Conservation (phyloP, 2,329 filamentous ascomycete genomes). For the Penicillium decumbens region DNA sequence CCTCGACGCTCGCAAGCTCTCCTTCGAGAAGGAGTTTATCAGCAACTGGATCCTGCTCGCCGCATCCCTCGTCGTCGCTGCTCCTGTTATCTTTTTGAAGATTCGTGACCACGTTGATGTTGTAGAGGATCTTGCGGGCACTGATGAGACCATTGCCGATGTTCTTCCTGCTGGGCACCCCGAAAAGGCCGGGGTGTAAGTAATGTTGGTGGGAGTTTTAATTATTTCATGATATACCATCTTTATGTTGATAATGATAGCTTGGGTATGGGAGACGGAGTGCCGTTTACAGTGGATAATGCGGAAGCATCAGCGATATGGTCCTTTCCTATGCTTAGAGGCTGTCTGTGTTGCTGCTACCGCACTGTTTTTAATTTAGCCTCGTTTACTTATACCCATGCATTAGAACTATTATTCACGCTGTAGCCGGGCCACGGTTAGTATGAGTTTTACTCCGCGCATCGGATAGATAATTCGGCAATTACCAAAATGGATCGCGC, state of each 20-base stretch:
- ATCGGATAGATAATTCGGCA: neutral
- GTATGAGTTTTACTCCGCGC: neutral
- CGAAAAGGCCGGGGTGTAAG: constrained; percentile 1
- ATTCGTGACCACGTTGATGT: constrained; percentile 11
- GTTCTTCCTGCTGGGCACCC: constrained; percentile 9
- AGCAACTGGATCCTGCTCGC: constrained; percentile 7
- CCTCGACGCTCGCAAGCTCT: constrained; percentile 3
- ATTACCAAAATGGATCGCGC: neutral
- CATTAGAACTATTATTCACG: no score
- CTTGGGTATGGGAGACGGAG: neutral
- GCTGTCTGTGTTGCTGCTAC: no score
- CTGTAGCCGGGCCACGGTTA: neutral
- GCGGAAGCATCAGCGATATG: neutral
- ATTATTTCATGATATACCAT: neutral
- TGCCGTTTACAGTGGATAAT: neutral
- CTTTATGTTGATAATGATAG: neutral
- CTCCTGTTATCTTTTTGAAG: constrained; percentile 9
- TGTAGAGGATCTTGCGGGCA: constrained; percentile 7
- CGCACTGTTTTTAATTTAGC: no score
- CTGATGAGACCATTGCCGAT: constrained; percentile 12
- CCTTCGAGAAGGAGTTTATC: constrained; percentile 6
- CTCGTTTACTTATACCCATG: no score
- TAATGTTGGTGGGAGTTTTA: neutral
- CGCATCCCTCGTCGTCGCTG: constrained; percentile 6
- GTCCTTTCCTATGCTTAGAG: neutral